Base-by-base conservation (phyloP, 306 rosid genomes). In the Sicyos baderoa region DNA sequence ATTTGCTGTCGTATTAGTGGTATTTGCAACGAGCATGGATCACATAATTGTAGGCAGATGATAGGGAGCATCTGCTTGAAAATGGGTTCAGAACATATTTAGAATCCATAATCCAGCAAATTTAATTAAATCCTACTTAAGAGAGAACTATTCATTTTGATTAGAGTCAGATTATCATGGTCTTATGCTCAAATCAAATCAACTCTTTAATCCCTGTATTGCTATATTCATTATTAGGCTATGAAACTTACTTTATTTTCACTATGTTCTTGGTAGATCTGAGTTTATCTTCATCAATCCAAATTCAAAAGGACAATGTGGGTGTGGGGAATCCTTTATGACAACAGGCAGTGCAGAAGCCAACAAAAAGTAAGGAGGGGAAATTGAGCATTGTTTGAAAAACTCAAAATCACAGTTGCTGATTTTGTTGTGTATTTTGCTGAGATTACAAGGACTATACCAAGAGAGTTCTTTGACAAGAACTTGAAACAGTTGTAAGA, bases 241-340 rank as follows among this genome's bases (percentile, higher is more conserved):
- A n/a, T n/a, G n/a, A n/a, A n/a, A n/a, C n/a, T n/a, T n/a, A n/a
- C n/a, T n/a, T n/a, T n/a, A n/a, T 47, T 19, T 10, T 23, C 12
- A 6, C 16, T 44, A 11, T n/a, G 27, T 16, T 60, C 52, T 22
- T 58, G 63, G 54, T 88, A 93, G 97, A 76, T 93, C 97, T 0
- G 98, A 93, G 84, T 93, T 93, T 47, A 77, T 93, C 52, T 93
- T 93, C 63, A 79, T 93, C 72, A 93, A 93, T 76, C 98, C 98
- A 52, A 92, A 92, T 77, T 92, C 98, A 6, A 87, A 89, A 84
- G 97, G 96, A 50, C 93, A 92, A 71, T 92, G 97, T 82, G 97
- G 97, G 35, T 92, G 97, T 68, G 97, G 98, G 58, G 96, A 89
- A 75, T 89, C 96, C 58, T 89, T 89, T 79, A 83, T 89, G 96